Evolutionary conservation across 2,329 filamentous ascomycete species (phyloP), one percentile per base, ranked within the genome.

Genomic region (Stemphylium lycopersici): DNA sequence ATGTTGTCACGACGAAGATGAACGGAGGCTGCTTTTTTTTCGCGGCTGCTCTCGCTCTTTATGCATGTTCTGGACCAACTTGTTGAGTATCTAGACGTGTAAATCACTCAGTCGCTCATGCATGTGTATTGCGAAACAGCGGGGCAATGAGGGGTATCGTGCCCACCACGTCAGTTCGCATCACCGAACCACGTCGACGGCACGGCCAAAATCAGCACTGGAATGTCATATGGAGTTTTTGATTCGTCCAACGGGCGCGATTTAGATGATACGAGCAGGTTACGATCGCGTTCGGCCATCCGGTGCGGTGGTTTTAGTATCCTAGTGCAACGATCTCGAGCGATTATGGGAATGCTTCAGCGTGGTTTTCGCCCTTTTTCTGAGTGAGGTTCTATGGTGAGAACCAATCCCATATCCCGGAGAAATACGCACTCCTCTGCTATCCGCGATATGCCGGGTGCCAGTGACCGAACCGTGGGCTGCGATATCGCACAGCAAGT

Each of bases 101-200:
- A 55, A 55, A 48, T 40, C 29, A 40, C 46, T 41, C 47, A 48
- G 39, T 48, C 26, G 48, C 46, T 36, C 32, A 51, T 59, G 52
- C 56, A 56, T 12, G 10, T 18, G 47, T 43, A 36, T 53, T 52
- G 36, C 48, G 40, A 55, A 48, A 39, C 29, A 41, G 55, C 47
- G 58, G 58, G 58, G 55, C 58, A 59, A 29, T 48, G 58, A 56
- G 58, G 58, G 58, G 55, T 38, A 54, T 33, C 29, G 34, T 44
- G 33, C 41, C 24, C 18, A 12, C 37, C 22, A 39, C 39, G 55
- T 48, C 29, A 43, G 43, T 39, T 31, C 36, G 45, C 34, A 32
- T 53, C 43, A 41, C 15, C 12, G 6, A 48, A 41, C 44, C 44
- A 32, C 15, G 26, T 32, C 31, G 31, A 26, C 26, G 10, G 26